Evolutionary conservation across 2,329 filamentous ascomycete genomes (phyloP), one percentile per base, ranked within the genome.

Genomic region (Dothistroma septosporum): DNA sequence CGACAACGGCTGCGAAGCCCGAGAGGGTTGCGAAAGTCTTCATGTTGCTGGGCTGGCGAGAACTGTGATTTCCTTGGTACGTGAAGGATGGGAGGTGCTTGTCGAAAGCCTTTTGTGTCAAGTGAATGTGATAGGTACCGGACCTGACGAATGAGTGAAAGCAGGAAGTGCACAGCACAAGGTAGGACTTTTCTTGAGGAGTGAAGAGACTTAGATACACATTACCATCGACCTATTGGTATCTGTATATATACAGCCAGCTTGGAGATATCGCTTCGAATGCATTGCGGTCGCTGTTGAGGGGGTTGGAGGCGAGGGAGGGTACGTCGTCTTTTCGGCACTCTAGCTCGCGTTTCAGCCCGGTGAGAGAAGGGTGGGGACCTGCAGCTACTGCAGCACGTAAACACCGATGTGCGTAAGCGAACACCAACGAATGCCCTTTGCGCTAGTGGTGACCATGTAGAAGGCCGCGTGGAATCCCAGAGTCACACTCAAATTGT

Each of bases 51-150:
- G n/a, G 47, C 9, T 48, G 28, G 4, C 10, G 19, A 46, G 21
- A 24, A 9, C 16, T 32, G n/a, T n/a, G 32, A 49, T 16, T 35
- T 11, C 53, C 11, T 14, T 47, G 10, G n/a, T 11, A 19, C 33
- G 35, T 9, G 35, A 31, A 37, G n/a, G 47, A 58, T 11, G 14
- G 8, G 47, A 8, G 33, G 4, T 35, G 28, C 50, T 53, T 53
- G 50, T 53, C 50, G 16, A 35, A 53, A 35, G 50, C 28, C 12
- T 32, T 21, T 16, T 2, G 24, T 2, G 24, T 32, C 9, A 24
- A 54, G 49, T 33, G 57, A 54, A 54, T 49, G 49, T 47, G 32
- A 54, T 53, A 53, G 49, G 50, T 59, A 44, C 56, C 56, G 33
- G 57, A 59, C 48, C 48, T 44, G 33, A 12, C 14, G 16, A 35